These are phyloP conservation scores for Calonectria pauciramosa DNA, from an alignment of 2,329 filamentous ascomycete genomes.

Conservation along the genomic window DNA sequence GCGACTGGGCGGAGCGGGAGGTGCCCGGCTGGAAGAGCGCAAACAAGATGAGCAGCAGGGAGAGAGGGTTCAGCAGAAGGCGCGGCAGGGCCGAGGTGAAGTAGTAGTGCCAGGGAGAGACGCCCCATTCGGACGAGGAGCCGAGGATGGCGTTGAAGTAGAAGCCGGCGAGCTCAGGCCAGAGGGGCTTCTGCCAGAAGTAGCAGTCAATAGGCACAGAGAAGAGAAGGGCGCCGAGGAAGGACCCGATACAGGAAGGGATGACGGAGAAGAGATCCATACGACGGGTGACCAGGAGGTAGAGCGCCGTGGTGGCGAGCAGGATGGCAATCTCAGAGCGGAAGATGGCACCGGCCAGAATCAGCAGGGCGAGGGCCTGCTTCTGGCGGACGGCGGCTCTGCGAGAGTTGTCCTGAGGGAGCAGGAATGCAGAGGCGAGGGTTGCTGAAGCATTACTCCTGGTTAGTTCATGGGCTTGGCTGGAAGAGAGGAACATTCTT, in stretches of 20 bases:
- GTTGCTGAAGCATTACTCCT: constrained; percentile 65
- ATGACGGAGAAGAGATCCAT: constrained; percentile 72
- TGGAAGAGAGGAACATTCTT: neutral
- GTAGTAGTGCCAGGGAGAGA: constrained; percentile 88
- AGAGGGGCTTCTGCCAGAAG: constrained; percentile 90
- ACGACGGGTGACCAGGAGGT: constrained; percentile 70
- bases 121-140: constrained; percentile 89
- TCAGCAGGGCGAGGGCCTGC: constrained; percentile 80
- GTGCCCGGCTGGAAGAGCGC: constrained; percentile 65
- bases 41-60: constrained; percentile 67
- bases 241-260: constrained; percentile 74
- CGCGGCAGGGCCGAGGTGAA: constrained; percentile 85
- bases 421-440: constrained; percentile 68
- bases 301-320: constrained; percentile 75
- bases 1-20: constrained; percentile 55
- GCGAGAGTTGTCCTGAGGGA: constrained; percentile 50
- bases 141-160: constrained; percentile 91
- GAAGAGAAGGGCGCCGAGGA: constrained; percentile 74
- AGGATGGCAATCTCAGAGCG: constrained; percentile 90
- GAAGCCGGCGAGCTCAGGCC: constrained; percentile 93
- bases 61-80: constrained; percentile 84
- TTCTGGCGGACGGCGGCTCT: constrained; percentile 63
- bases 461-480: neutral
- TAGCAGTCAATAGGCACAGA: constrained; percentile 88
- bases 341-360: constrained; percentile 86